phyloP scores from a whole-genome alignment of 1,284 basidiomycete species.

The Moesziomyces sp. region DNA sequence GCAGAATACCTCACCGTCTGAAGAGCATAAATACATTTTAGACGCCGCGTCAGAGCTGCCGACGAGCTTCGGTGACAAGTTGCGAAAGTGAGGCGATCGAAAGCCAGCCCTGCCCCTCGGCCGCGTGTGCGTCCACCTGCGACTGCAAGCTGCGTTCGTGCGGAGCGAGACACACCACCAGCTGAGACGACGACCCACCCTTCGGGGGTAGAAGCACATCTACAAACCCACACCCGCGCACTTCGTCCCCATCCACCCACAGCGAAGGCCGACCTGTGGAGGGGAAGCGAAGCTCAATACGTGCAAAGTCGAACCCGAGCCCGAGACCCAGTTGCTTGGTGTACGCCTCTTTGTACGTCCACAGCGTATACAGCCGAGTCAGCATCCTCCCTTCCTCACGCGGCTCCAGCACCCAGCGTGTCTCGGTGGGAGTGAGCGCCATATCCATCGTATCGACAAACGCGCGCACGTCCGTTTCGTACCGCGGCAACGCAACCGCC shows the following conservation, averaged over 20 bases:
- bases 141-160: neutral
- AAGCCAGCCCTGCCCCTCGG: neutral
- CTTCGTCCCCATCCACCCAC: slow-evolving; percentile 8
- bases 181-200: slow-evolving; percentile 5
- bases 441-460: slow-evolving; percentile 63
- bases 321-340: slow-evolving; percentile 63
- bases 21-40: neutral
- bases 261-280: slow-evolving; percentile 1
- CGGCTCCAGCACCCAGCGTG: slow-evolving; percentile 38
- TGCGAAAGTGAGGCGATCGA: neutral
- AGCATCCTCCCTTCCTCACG: slow-evolving; percentile 20
- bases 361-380: slow-evolving; percentile 48
- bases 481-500: slow-evolving; percentile 56
- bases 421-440: slow-evolving; percentile 51
- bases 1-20: neutral
- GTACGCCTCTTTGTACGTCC: slow-evolving; percentile 66
- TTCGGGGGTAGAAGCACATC: slow-evolving; percentile 32
- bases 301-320: slow-evolving; percentile 61
- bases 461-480: slow-evolving; percentile 30
- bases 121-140: slow-evolving; percentile 8
- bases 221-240: slow-evolving; percentile 24
- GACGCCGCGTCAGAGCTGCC: neutral
- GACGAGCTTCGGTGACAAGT: neutral
- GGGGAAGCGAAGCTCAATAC: slow-evolving; percentile 49
- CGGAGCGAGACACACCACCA: slow-evolving; percentile 27